Evolutionary conservation across 2,329 filamentous ascomycete genomes (phyloP).

Genomic region (Elsinoe arachidis): DNA sequence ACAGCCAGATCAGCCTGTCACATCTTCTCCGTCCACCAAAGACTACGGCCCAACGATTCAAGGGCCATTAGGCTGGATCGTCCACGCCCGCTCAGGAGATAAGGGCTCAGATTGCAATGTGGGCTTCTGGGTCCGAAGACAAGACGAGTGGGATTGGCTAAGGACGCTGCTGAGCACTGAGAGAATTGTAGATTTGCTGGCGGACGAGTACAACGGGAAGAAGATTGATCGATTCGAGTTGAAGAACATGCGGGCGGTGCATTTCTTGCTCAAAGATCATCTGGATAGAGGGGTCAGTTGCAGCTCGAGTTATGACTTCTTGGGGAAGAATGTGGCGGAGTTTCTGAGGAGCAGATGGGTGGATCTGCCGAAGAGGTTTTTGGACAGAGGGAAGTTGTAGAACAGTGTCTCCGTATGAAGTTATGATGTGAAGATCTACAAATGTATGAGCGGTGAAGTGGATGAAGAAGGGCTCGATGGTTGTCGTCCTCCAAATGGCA

Average conservation of each 20-base stretch:
- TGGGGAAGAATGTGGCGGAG: constrained; percentile 16
- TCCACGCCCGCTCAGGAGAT: constrained; percentile 28
- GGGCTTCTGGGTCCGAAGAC: constrained; percentile 34
- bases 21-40: constrained; percentile 21
- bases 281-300: constrained; percentile 14
- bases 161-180: constrained; percentile 22
- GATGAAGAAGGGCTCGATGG: no score
- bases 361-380: constrained; percentile 12
- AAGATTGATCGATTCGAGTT: constrained; percentile 34
- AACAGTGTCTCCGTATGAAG: background rate
- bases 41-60: constrained; percentile 30
- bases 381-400: constrained; percentile 13
- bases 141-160: constrained; percentile 29
- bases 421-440: no score
- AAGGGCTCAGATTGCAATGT: constrained; percentile 29
- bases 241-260: constrained; percentile 31
- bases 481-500: no score
- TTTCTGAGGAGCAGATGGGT: constrained; percentile 14
- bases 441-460: background rate
- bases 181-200: constrained; percentile 23
- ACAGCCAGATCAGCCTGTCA: constrained; percentile 25
- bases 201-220: constrained; percentile 27
- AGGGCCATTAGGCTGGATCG: constrained; percentile 32
- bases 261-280: constrained; percentile 24
- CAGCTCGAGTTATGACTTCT: constrained; percentile 12